These are phyloP conservation scores for Trichophyton benhamiae DNA, from an alignment of 2,329 filamentous ascomycete species.

Conservation along the genomic window DNA sequence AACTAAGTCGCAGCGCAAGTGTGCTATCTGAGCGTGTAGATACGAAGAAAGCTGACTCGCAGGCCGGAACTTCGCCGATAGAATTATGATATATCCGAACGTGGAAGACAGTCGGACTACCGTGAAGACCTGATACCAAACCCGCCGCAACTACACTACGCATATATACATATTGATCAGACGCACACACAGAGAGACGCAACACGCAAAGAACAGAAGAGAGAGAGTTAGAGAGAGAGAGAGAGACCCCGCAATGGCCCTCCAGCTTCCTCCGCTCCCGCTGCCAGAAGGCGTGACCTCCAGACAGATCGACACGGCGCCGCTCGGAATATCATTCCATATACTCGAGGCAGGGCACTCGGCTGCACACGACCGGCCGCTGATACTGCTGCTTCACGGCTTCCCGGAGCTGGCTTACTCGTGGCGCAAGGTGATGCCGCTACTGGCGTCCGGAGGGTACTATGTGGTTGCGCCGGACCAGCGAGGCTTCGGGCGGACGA, in stretches of 20 bases:
- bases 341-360: constrained; percentile 43
- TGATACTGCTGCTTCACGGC: constrained; percentile 53
- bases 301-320: constrained; percentile 44
- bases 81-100: neutral
- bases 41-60: neutral
- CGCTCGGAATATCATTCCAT: constrained; percentile 50
- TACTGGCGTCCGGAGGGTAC: constrained; percentile 48
- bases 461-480: constrained; percentile 57
- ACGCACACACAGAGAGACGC: neutral
- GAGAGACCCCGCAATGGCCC: neutral
- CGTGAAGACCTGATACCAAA: neutral
- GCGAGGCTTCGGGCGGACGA: constrained; percentile 55
- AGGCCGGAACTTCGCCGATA: neutral
- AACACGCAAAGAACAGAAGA: too few relatives aligned
- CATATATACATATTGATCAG: neutral
- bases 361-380: constrained; percentile 31
- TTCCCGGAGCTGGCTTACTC: constrained; percentile 59
- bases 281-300: constrained; percentile 45
- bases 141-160: too few relatives aligned
- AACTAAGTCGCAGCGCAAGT: too few relatives aligned
- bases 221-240: too few relatives aligned
- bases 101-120: neutral
- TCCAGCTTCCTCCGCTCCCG: constrained; percentile 34
- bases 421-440: constrained; percentile 52
- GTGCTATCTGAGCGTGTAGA: neutral